phyloP scores from a whole-genome alignment of 306 rosid species.

The apple (Malus domestica) region ASM211411v1 NC_041793.1:23708501-23709000 shows the following conservation, averaged over 20 bases:
- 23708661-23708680: constrained; percentile 78
- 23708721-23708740: constrained; percentile 69
- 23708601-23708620: constrained; percentile 78
- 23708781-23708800: constrained; percentile 48
- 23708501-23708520: constrained; percentile 78
- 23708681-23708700: constrained; percentile 90
- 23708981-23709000: constrained; percentile 28
- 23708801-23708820: constrained; percentile 95
- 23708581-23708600: constrained; percentile 38
- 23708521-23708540: constrained; percentile 88
- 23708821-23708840: constrained; percentile 84
- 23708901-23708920: constrained; percentile 83
- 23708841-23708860: constrained; percentile 68
- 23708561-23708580: constrained; percentile 80
- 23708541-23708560: constrained; percentile 88
- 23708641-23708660: constrained; percentile 62
- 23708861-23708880: constrained; percentile 70
- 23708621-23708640: constrained; percentile 66
- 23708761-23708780: constrained; percentile 35
- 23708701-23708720: constrained; percentile 77
- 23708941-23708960: constrained; percentile 81
- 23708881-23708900: constrained; percentile 66
- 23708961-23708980: constrained; percentile 47
- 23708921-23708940: constrained; percentile 81
- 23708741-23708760: constrained; percentile 66